These are phyloP conservation scores for Globomyces pollinis-pini DNA, from an alignment of 192 early-diverging fungal species.

Conservation along the genomic window DNA sequence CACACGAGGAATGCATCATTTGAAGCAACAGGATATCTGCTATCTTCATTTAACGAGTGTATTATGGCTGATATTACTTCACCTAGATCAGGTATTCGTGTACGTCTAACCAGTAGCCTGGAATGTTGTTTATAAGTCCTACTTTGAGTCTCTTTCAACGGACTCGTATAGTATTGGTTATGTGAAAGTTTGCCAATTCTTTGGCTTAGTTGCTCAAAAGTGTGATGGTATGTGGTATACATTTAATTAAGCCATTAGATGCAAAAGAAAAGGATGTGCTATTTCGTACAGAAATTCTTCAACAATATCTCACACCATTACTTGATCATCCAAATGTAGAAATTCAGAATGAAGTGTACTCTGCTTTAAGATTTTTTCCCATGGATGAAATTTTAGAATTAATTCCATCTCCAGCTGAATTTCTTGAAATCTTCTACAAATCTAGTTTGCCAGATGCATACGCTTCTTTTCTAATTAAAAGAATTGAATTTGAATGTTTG, in stretches of 20 bases:
- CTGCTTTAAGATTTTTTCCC: neutral
- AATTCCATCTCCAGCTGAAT: neutral
- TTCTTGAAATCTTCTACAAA: neutral
- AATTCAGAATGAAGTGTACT: neutral
- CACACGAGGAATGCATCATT: neutral
- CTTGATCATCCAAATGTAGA: neutral
- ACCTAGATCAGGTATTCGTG: neutral
- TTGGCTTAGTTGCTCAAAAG: neutral
- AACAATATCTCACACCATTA: neutral
- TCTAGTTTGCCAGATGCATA: neutral
- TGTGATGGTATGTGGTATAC: neutral
- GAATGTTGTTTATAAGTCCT: slow-evolving; percentile 2
- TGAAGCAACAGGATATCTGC: neutral
- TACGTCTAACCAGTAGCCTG: neutral
- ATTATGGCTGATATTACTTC: neutral
- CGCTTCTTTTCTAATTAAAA: neutral
- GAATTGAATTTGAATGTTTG: neutral
- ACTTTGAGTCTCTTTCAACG: neutral
- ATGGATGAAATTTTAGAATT: neutral
- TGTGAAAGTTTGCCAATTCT: neutral
- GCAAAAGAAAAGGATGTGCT: neutral
- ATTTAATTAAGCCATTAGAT: neutral
- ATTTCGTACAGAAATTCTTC: slow-evolving; percentile 2
- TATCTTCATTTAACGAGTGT: neutral
- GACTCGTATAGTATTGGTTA: neutral